phyloP scores from a whole-genome alignment of 2,329 filamentous ascomycete species.

The Diatrype stigma region DNA sequence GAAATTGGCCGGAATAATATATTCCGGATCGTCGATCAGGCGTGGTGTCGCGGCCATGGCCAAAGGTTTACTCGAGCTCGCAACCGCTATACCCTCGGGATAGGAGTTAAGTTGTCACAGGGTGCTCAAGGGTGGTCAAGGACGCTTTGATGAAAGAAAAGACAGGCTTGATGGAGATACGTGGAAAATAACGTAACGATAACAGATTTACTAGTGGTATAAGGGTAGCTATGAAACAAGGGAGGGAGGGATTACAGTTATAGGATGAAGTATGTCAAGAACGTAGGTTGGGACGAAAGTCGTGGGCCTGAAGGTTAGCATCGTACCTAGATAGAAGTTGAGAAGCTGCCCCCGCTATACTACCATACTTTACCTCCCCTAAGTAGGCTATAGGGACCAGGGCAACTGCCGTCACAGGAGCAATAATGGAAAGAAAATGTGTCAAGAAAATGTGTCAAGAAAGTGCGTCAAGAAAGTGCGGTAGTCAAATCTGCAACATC shows the following conservation, averaged over 20 bases:
- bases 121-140: too few relatives aligned
- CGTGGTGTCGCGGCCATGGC: constrained; percentile 2
- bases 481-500: constrained; percentile 11
- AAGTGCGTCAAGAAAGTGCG: constrained; percentile 17
- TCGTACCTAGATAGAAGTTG: not conserved
- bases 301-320: constrained; percentile 9
- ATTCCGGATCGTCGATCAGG: constrained; percentile 5
- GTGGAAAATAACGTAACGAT: too few relatives aligned
- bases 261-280: not conserved
- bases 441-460: constrained; percentile 4
- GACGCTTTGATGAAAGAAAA: too few relatives aligned
- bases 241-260: not conserved
- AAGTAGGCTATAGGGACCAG: not conserved
- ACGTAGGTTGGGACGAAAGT: not conserved
- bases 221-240: not conserved
- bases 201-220: too few relatives aligned
- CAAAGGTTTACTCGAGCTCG: constrained; percentile 8
- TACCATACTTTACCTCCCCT: not conserved
- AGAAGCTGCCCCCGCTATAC: not conserved
- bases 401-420: not conserved
- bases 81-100: not conserved
- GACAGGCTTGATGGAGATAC: too few relatives aligned
- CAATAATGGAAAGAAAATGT: too few relatives aligned
- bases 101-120: too few relatives aligned
- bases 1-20: constrained; percentile 26